Conservation (phyloP, 2,329 filamentous ascomycete species). For the Nannizziopsis arthrosporioides region DNA sequence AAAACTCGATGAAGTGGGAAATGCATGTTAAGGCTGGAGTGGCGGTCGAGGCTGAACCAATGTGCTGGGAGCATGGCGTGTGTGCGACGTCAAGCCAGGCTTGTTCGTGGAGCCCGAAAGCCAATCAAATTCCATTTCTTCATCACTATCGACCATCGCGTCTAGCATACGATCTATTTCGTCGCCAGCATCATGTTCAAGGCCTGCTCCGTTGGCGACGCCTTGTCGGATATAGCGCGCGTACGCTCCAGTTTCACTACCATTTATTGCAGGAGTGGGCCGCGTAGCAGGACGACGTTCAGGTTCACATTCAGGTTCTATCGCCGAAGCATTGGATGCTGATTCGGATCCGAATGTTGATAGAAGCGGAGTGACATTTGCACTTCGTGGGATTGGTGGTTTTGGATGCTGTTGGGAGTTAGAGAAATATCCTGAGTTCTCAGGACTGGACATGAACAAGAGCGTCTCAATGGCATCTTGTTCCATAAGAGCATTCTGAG, state of each 20-base stretch:
- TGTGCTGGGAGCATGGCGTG: not conserved
- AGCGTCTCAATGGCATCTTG: conserved; percentile 42
- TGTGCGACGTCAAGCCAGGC: not conserved
- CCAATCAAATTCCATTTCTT: conserved; percentile 19
- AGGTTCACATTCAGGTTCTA: conserved; percentile 12
- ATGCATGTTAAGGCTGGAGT: conserved; percentile 1
- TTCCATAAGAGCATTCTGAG: conserved; percentile 37
- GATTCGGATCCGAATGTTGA: conserved; percentile 12
- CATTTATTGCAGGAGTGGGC: conserved; percentile 15
- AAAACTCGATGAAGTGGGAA: not conserved
- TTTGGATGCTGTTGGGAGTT: conserved; percentile 19
- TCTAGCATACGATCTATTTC: conserved; percentile 24
- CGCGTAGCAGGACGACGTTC: not conserved
- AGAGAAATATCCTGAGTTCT: conserved; percentile 35
- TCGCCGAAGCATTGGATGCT: conserved; percentile 15
- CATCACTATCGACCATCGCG: conserved; percentile 19
- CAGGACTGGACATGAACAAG: conserved; percentile 41
- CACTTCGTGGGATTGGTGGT: conserved; percentile 10
- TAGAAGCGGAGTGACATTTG: conserved; percentile 7
- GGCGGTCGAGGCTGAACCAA: conserved; percentile 1
- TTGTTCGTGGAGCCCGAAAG: conserved; percentile 1
- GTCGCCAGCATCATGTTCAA: conserved; percentile 17
- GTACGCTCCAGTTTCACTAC: conserved; percentile 15
- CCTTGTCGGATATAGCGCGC: not conserved
- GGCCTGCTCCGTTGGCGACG: conserved; percentile 5